Base-by-base conservation (phyloP, 106 monocot genomes). In the Gastrodia elata region DNA sequence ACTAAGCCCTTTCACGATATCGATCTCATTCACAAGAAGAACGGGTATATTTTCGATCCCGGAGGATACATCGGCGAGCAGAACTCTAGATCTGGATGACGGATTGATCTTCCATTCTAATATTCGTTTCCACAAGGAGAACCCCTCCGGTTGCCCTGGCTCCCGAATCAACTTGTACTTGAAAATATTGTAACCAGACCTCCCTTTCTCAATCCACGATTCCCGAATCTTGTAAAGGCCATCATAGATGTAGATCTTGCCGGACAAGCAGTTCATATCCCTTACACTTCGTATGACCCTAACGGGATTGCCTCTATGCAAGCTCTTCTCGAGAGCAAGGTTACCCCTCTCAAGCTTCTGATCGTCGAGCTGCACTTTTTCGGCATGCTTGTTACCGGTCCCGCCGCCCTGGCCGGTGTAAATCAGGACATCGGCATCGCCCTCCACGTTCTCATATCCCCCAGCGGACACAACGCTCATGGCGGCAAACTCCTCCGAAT, bases 331-430 rank as follows among this genome's bases (percentile, higher is more conserved):
- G 20, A 96, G 58, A 41, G 95, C 95, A 79, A 92, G 92, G 68
- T 96, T 96, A 69, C 89, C 92, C 72, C 84, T 89, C 57, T 87
- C 85, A 8, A 96, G 89, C 76, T 96, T 96, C 77, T 96, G 95
- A 65, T 96, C 92, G 24, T 78, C 67, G 4, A 55, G 48, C 73
- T 71, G 78, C 73, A 77, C 80, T 18, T 76, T 74, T 14, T 77
- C 80, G 56, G 55, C 67, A 28, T 33, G 40, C 9, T 26, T 69
- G 26, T 40, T 40, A 1, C 65, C 68, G 41, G 38, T 49, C 5
- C 38, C 77, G 39, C 91, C 91, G n/a, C 96, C 96, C 24, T 90
- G 85, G 20, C 95, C 95, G 26, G 72, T 87, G 74, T 96, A 96
- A 55, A 96, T 74, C 75, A 96, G 68, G 25, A 79, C 49, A 78